Conservation (phyloP, 306 rosid genomes). For the Citrullus colocynthis region DNA sequence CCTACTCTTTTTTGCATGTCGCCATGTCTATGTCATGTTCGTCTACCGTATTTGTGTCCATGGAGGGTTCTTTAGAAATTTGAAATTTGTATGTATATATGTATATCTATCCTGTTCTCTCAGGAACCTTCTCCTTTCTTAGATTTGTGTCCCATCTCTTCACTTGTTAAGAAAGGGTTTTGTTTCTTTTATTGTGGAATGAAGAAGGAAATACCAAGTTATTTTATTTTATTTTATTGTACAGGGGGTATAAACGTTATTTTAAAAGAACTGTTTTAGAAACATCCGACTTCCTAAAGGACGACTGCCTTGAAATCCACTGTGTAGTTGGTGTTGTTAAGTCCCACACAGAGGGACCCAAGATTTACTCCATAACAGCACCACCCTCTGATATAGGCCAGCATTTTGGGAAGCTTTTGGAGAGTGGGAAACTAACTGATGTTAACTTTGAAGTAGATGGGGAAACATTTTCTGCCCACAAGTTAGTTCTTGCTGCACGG, state of each 20-base stretch:
- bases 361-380: conserved; percentile 21
- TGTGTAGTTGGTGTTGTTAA: conserved; percentile 86
- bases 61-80: too few species aligned
- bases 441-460: conserved; percentile 59
- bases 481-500: conserved; percentile 75
- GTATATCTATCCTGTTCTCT: not conserved
- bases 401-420: conserved; percentile 51
- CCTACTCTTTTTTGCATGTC: too few species aligned
- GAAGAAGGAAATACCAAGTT: not conserved
- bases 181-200: not conserved
- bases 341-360: conserved; percentile 7
- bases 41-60: too few species aligned
- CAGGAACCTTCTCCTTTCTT: not conserved
- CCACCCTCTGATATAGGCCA: conserved; percentile 54
- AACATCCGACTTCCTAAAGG: conserved; percentile 60
- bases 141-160: not conserved
- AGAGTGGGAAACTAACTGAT: conserved; percentile 59
- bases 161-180: not conserved
- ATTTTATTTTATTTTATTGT: not conserved
- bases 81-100: too few species aligned
- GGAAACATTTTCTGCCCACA: conserved; percentile 69
- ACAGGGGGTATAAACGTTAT: conserved; percentile 87
- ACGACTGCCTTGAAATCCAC: conserved; percentile 76
- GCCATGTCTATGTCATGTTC: too few species aligned
- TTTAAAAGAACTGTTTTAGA: conserved; percentile 52